Percentiles rank a stretch among this genome's conserved stretches.
These are phyloP conservation scores for Fraxinus albicans DNA, from an alignment of 305 asterid genomes.

Conservation along the genomic window DNA sequence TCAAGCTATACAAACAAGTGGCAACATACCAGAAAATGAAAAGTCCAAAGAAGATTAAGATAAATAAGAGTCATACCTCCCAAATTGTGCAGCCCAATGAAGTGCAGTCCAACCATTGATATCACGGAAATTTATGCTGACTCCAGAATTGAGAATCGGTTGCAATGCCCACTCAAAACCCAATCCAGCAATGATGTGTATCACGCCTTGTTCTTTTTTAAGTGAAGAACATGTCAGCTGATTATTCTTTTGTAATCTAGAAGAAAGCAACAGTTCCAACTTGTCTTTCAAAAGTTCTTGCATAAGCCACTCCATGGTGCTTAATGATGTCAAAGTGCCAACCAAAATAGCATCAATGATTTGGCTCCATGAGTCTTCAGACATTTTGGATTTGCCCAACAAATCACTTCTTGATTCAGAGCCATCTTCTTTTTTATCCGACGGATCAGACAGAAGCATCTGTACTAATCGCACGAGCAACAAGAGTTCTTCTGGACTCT, in stretches of 20 bases:
- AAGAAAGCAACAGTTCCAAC: constrained; percentile 68
- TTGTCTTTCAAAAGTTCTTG: constrained; percentile 85
- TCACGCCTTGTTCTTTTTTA: constrained; percentile 88
- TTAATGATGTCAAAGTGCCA: constrained; percentile 55
- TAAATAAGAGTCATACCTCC: constrained; percentile 52
- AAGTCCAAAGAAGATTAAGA: background rate
- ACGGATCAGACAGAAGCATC: constrained; percentile 61
- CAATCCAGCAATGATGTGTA: constrained; percentile 85
- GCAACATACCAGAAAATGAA: background rate
- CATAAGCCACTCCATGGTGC: constrained; percentile 76
- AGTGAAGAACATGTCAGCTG: constrained; percentile 47
- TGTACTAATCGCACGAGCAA: constrained; percentile 75
- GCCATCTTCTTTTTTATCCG: constrained; percentile 37
- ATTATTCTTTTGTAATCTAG: constrained; percentile 45
- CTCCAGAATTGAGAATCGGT: constrained; percentile 79
- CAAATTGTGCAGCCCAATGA: constrained; percentile 98
- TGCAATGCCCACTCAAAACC: constrained; percentile 98
- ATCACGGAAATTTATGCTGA: constrained; percentile 81
- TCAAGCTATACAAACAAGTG: background rate
- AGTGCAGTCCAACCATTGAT: constrained; percentile 96
- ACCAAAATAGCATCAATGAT: constrained; percentile 58
- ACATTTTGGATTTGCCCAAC: constrained; percentile 45
- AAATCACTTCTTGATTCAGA: constrained; percentile 44
- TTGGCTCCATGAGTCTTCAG: constrained; percentile 69
- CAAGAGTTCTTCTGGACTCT: constrained; percentile 67